Evolutionary conservation across 2,329 filamentous ascomycete species (phyloP).

Genomic region (Phialophora macrospora): DNA sequence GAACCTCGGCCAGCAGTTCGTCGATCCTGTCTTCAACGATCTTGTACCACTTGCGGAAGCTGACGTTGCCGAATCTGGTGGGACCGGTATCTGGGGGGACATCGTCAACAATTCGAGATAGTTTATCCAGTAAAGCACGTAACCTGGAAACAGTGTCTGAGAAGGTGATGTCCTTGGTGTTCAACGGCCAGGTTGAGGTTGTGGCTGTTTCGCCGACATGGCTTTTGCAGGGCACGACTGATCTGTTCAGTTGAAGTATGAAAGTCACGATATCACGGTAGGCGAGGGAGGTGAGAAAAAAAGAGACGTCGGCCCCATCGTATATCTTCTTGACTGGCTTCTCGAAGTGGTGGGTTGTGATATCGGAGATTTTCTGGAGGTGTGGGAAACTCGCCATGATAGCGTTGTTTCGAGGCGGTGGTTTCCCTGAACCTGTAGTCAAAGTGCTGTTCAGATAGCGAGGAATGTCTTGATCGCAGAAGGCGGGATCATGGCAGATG

Average conservation of each 20-base stretch:
- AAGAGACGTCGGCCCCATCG: conserved; percentile 77
- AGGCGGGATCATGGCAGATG: neutral
- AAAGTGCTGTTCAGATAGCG: neutral
- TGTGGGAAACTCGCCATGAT: conserved; percentile 23
- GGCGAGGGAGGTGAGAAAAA: conserved; percentile 78
- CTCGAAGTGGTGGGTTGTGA: conserved; percentile 61
- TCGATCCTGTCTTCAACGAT: conserved; percentile 67
- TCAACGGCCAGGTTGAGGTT: conserved; percentile 58
- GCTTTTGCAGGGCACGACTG: conserved; percentile 73
- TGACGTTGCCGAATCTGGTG: conserved; percentile 87
- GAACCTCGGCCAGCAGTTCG: conserved; percentile 60
- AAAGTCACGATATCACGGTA: conserved; percentile 89
- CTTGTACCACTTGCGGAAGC: conserved; percentile 82
- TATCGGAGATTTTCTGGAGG: conserved; percentile 20
- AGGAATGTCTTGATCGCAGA: neutral
- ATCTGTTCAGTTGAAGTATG: conserved; percentile 84
- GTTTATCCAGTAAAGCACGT: conserved; percentile 66
- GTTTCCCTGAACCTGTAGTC: neutral
- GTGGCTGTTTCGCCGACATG: conserved; percentile 42
- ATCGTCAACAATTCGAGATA: conserved; percentile 72
- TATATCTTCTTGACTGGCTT: conserved; percentile 80
- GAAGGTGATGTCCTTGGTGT: conserved; percentile 51
- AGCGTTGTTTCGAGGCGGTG: neutral
- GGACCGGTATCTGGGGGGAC: conserved; percentile 85
- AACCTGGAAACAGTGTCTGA: conserved; percentile 67